phyloP scores from a whole-genome alignment of 2,329 filamentous ascomycete genomes.

The Arthrobotrys musiformis region DNA sequence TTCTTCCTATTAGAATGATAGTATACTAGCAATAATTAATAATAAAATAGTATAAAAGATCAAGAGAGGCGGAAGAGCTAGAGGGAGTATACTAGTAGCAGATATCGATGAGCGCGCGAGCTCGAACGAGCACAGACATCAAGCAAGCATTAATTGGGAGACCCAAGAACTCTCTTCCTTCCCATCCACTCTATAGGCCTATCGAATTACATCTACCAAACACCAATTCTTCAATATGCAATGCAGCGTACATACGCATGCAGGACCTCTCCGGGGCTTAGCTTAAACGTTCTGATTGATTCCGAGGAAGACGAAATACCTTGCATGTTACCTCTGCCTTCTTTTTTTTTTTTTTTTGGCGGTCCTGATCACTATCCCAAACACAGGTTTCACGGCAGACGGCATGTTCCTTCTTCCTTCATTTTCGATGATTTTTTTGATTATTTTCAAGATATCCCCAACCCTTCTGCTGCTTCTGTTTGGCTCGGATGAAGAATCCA shows the following conservation, averaged over 20 bases:
- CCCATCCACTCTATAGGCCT: neutral
- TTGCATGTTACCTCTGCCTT: too few relatives aligned
- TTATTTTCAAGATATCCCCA: neutral
- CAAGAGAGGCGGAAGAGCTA: too few relatives aligned
- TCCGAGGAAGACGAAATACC: conserved; percentile 1
- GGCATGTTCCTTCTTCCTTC: conserved; percentile 5
- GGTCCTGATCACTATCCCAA: neutral
- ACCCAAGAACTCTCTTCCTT: neutral
- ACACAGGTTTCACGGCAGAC: conserved; percentile 8
- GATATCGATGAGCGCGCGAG: conserved; percentile 3
- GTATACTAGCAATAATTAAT: too few relatives aligned
- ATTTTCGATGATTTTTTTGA: neutral
- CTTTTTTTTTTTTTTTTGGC: too few relatives aligned
- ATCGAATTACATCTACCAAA: conserved; percentile 16
- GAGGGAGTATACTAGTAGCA: too few relatives aligned
- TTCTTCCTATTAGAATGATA: neutral
- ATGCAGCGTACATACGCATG: conserved; percentile 24
- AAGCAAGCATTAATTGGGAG: neutral
- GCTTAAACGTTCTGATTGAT: neutral
- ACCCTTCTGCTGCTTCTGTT: conserved; percentile 3
- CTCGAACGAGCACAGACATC: conserved; percentile 2
- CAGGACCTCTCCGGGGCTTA: neutral
- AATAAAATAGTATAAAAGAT: too few relatives aligned
- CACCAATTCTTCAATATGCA: conserved; percentile 14
- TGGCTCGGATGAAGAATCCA: conserved; percentile 3